Base-by-base conservation (phyloP, 106 monocot genomes). In the Posidonia australis region DNA sequence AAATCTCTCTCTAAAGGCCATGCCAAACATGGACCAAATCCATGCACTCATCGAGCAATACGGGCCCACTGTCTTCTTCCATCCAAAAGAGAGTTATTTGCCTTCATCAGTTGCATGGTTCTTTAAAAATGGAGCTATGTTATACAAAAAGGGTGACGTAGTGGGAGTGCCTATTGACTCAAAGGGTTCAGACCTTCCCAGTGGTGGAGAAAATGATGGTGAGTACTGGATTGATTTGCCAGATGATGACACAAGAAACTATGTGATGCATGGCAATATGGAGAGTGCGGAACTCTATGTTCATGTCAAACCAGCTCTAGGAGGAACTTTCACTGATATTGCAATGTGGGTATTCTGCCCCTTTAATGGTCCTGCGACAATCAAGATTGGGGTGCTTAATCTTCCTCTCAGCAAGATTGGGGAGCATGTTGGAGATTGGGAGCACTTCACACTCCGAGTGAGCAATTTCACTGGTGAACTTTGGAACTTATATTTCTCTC, bases 311-410 rank as follows among this genome's bases (percentile, higher is more conserved):
- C 88, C 98, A 9, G 85, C 91, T 63, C 61, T 81, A 18, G 98
- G 91, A 66, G 98, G 98, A 29, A 88, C 83, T 0, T 91, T 83
- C 77, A 91, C 98, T 5, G 98, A 99, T 46, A 77, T 99, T 64
- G 87, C 60, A 44, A 85, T 99, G 84, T 99, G 98, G 98, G 77
- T 99, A 1, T 99, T 99, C 55, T 91, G 88, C 44, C 98, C 98
- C 10, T 99, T 99, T 67, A 99, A 99, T 58, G 98, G 98, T 17
- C 98, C 98, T 3, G 87, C 74, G 0, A 99, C 85, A 10, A 69
- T 91, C 13, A 88, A 91, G 68, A 55, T 99, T 22, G 91, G 98
- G 1, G 5, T 79, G 30, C 45, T 70, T 3, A 80, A 66, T 57
- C 28, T 88, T 55, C 42, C 98, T 24, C 71, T 99, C 14, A 77